Evolutionary conservation across 345 rosid species (phyloP).

Genomic region (Psidium friedrichsthalianum): DNA sequence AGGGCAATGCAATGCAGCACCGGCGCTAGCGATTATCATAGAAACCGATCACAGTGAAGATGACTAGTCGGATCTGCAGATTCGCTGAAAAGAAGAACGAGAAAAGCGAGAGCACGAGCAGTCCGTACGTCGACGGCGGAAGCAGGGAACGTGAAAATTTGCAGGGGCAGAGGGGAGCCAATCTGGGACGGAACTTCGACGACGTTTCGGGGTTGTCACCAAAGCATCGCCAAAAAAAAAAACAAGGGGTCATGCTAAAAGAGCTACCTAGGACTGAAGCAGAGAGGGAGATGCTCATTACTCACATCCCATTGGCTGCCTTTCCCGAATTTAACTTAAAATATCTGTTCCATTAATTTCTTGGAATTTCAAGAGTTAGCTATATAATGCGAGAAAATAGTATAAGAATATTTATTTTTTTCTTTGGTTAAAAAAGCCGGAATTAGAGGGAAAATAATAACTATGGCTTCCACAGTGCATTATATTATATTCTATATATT

Average conservation of each 20-base stretch:
- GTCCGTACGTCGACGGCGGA: not conserved
- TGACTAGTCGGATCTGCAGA: not conserved
- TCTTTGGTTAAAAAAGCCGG: not conserved
- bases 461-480: too few relatives aligned
- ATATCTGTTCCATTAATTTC: not conserved
- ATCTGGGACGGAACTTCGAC: not conserved
- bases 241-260: not conserved
- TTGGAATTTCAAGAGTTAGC: not conserved
- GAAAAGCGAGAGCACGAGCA: not conserved
- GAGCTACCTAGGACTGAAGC: not conserved
- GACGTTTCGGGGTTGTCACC: not conserved
- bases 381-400: not conserved
- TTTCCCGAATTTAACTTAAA: not conserved
- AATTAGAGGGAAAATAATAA: not conserved
- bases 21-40: not conserved
- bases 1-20: not conserved
- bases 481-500: too few relatives aligned
- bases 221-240: not conserved
- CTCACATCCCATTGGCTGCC: not conserved
- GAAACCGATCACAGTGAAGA: not conserved
- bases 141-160: not conserved
- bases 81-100: not conserved
- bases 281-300: not conserved
- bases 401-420: not conserved
- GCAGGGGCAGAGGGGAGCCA: not conserved